Evolutionary conservation across 2,329 filamentous ascomycete genomes (phyloP).

Genomic region (Epichloe coenophiala): DNA sequence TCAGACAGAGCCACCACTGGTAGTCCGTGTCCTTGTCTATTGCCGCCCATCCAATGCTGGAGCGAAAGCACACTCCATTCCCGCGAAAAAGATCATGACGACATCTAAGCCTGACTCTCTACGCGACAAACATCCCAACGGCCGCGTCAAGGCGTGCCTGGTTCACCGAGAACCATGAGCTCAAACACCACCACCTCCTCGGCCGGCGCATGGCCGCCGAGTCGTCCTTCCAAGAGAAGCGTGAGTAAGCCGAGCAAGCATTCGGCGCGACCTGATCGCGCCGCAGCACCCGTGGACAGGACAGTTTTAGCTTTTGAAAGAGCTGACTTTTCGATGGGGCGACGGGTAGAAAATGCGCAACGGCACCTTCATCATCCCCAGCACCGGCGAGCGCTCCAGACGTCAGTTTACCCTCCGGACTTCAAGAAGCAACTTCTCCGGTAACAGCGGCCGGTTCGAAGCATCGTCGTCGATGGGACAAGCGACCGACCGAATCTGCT

Average conservation of each 20-base stretch:
- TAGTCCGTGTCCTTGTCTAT: no score
- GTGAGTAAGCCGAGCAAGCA: constrained; percentile 18
- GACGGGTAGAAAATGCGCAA: constrained; percentile 55
- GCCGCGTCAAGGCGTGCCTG: constrained; percentile 8
- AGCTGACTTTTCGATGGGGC: not conserved
- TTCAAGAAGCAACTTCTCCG: constrained; percentile 18
- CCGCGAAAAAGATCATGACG: constrained; percentile 1
- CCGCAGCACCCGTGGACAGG: not conserved
- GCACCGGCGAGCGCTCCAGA: constrained; percentile 72
- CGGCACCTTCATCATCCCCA: constrained; percentile 75
- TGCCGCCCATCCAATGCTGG: no score
- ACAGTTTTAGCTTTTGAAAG: not conserved
- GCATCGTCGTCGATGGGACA: constrained; percentile 10
- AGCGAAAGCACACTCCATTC: no score
- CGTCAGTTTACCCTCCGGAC: constrained; percentile 66
- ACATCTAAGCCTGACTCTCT: not conserved
- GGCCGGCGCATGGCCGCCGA: constrained; percentile 26
- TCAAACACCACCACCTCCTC: constrained; percentile 17
- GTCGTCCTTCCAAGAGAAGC: constrained; percentile 31
- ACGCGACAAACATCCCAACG: not conserved
- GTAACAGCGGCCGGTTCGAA: constrained; percentile 12
- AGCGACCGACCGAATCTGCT: constrained; percentile 8
- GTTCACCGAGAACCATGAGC: constrained; percentile 24
- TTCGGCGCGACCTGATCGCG: not conserved
- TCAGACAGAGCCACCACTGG: no score